A percentile compares a stretch with the other conserved stretches of the same genome.
phyloP scores from a whole-genome alignment of 306 rosid species.

The Lathyrus oleraceus region DNA sequence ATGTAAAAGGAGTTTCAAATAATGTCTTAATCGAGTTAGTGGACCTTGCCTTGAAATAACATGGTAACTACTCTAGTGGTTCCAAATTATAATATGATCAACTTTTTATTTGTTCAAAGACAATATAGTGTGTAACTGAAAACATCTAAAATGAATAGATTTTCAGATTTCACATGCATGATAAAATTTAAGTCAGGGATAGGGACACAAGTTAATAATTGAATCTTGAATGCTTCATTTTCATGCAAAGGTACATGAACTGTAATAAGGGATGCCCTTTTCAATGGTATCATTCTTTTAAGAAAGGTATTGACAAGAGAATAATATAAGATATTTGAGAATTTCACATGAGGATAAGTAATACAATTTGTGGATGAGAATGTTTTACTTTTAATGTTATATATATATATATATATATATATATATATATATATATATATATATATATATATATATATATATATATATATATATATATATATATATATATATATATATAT shows the following conservation, averaged over 20 bases:
- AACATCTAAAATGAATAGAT: constrained; percentile 11
- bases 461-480: too few species aligned
- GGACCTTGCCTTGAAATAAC: constrained; percentile 40
- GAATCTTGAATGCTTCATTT: constrained; percentile 27
- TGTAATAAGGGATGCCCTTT: background rate
- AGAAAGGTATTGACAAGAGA: constrained; percentile 19
- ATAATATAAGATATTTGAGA: constrained; percentile 26
- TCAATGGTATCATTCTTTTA: too few species aligned
- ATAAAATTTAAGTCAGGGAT: constrained; percentile 25
- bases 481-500: too few species aligned
- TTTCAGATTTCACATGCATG: constrained; percentile 3
- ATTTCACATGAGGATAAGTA: constrained; percentile 19
- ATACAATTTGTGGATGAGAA: background rate
- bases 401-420: too few species aligned
- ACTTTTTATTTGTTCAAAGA: constrained; percentile 17
- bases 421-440: too few species aligned
- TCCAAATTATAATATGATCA: constrained; percentile 22
- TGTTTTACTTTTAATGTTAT: constrained; percentile 29
- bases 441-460: too few species aligned
- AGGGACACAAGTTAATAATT: constrained; percentile 33
- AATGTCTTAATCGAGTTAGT: constrained; percentile 36
- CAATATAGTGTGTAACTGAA: background rate
- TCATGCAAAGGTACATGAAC: constrained; percentile 33
- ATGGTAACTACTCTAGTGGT: constrained; percentile 31
- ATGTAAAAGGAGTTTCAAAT: constrained; percentile 38